Percentiles rank a stretch among this genome's conserved stretches.
Evolutionary conservation across 2,329 filamentous ascomycete genomes (phyloP).

Genomic region (Aspergillus transmontanensis): DNA sequence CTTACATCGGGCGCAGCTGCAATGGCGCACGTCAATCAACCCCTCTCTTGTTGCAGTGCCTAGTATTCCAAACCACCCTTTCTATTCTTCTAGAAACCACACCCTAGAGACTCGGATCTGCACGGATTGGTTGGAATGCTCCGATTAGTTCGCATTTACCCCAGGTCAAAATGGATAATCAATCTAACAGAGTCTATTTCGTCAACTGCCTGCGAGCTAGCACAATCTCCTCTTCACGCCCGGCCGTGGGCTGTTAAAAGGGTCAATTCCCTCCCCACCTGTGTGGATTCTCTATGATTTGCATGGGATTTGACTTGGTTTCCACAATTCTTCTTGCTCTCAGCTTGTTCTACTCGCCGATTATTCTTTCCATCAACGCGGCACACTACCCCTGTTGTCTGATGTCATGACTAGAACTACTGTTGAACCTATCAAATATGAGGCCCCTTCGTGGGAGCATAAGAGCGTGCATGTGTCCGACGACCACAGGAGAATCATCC

Average conservation of each 20-base stretch:
- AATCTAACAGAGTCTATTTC: constrained; percentile 18
- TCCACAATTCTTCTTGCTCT: constrained; percentile 4
- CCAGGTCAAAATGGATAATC: constrained; percentile 28
- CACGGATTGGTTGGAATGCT: constrained; percentile 16
- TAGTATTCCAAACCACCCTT: constrained; percentile 14
- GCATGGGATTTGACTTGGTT: constrained; percentile 11
- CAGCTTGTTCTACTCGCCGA: background rate
- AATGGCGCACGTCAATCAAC: constrained; percentile 20
- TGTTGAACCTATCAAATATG: constrained; percentile 23
- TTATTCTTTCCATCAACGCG: background rate
- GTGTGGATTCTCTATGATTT: constrained; percentile 11
- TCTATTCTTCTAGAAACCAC: constrained; percentile 22
- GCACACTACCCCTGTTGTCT: constrained; percentile 5
- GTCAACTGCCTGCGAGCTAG: constrained; percentile 18
- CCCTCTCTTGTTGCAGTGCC: constrained; percentile 17
- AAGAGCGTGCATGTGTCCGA: constrained; percentile 27
- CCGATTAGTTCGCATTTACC: constrained; percentile 25
- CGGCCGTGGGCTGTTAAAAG: constrained; percentile 19
- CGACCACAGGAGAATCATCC: constrained; percentile 25
- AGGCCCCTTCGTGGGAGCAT: constrained; percentile 29
- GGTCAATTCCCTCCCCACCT: constrained; percentile 15
- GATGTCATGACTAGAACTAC: constrained; percentile 30
- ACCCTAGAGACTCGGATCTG: constrained; percentile 19
- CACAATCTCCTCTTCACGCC: constrained; percentile 16
- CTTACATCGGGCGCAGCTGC: constrained; percentile 18